A percentile compares a stretch with the other conserved stretches of the same genome.
Evolutionary conservation across 495 filamentous ascomycete genomes (phyloP).

Genomic region (Penicillium paxilli): DNA sequence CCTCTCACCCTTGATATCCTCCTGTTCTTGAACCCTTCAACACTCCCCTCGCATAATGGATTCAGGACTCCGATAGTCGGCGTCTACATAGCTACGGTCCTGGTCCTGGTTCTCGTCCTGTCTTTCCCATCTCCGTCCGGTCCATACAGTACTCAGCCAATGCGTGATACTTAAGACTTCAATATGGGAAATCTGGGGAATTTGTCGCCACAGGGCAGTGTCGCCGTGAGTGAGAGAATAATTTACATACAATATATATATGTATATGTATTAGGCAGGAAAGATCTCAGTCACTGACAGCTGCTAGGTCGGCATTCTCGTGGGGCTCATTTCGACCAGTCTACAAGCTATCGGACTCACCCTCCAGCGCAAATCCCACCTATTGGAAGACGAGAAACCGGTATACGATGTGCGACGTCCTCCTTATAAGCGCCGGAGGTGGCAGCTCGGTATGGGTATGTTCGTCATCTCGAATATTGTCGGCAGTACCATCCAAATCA

Average conservation of each 20-base stretch:
- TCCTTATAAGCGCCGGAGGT: conserved; percentile 86
- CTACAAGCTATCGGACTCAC: conserved; percentile 94
- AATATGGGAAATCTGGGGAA: conserved; percentile 76
- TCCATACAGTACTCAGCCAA: conserved; percentile 21
- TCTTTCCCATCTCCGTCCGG: background rate
- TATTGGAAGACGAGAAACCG: conserved; percentile 92
- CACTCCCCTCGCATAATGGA: conserved; percentile 24
- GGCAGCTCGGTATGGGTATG: conserved; percentile 97
- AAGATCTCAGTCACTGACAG: conserved; percentile 10
- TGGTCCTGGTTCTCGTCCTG: background rate
- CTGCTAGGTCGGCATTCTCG: conserved; percentile 80
- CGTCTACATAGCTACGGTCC: conserved; percentile 17
- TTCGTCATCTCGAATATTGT: conserved; percentile 93
- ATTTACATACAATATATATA: background rate
- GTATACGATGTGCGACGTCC: conserved; percentile 77
- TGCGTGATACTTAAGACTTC: conserved; percentile 27
- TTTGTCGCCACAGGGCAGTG: conserved; percentile 81
- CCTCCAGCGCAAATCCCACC: conserved; percentile 97
- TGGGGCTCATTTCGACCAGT: conserved; percentile 89
- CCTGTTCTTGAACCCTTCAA: background rate
- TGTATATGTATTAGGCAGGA: background rate
- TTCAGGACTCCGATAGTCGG: conserved; percentile 18
- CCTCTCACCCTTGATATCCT: background rate
- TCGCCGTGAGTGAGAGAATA: conserved; percentile 62
- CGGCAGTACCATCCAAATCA: conserved; percentile 96